Conservation (phyloP, 1,284 basidiomycete genomes). For the Abortiporus biennis region DNA sequence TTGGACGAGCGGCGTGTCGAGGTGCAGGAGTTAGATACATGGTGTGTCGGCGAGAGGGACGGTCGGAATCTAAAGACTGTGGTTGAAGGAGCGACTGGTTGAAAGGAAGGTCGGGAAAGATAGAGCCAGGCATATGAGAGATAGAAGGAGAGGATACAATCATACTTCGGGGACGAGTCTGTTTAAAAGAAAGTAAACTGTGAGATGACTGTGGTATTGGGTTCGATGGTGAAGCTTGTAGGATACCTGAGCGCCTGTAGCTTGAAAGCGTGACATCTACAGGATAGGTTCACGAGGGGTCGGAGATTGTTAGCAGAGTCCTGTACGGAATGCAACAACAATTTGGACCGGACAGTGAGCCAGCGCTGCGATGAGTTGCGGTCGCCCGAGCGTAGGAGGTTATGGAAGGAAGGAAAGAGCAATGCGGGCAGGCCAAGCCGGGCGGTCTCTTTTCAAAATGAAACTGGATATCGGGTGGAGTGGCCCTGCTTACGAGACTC, state of each 20-base stretch:
- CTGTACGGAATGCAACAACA: too few relatives aligned
- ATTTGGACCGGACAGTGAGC: too few relatives aligned
- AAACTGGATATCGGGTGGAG: too few relatives aligned
- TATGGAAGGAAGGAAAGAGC: too few relatives aligned
- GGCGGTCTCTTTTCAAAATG: too few relatives aligned
- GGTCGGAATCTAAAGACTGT: slow-evolving; percentile 6
- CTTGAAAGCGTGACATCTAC: too few relatives aligned
- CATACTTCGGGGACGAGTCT: slow-evolving; percentile 7
- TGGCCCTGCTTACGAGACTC: too few relatives aligned
- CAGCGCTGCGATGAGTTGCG: too few relatives aligned
- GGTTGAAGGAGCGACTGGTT: not conserved
- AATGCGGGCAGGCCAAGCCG: too few relatives aligned
- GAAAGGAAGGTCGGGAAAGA: slow-evolving; percentile 12
- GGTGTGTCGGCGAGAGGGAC: slow-evolving; percentile 14
- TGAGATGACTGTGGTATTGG: not conserved
- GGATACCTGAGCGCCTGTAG: not conserved
- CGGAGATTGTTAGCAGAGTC: too few relatives aligned
- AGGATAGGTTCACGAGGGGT: too few relatives aligned
- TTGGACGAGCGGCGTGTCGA: slow-evolving; percentile 15
- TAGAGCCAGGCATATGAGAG: slow-evolving; percentile 13
- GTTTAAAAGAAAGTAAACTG: not conserved
- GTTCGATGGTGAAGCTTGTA: not conserved
- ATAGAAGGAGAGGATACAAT: slow-evolving; percentile 4
- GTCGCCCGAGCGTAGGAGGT: too few relatives aligned
- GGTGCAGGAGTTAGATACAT: slow-evolving; percentile 11